Base-by-base conservation (phyloP, 768 basidiomycete genomes). In the Boletus coccyginus region DNA sequence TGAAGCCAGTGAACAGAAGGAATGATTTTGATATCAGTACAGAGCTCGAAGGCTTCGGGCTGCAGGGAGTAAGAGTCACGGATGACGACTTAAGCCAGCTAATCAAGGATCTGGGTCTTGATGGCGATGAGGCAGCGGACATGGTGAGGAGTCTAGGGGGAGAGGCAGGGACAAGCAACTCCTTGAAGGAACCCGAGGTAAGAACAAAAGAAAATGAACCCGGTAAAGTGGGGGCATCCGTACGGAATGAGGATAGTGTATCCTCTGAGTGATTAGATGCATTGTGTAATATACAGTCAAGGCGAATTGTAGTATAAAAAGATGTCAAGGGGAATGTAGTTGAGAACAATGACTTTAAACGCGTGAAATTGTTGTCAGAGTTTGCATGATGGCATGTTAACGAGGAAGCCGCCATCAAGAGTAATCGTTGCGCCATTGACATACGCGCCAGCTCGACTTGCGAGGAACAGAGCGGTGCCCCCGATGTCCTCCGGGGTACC, bases 41-140 rank as follows among this genome's bases (percentile, higher is more conserved):
- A 3, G 84, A 86, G 58, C 77, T 94, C 46, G 75, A 78, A 32
- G 90, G 86, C 11, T 86, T 78, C 61, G 89, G 89, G 13, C 66
- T 94, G 45, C 85, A 89, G 64, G 91, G 90, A 6, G 82, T 94
- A 24, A 83, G 83, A 61, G 86, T 87, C 24, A 89, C 90, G 5
- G 81, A 87, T 53, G 87, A 88, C 32, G 92, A 94, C 52, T 74
- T 94, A 60, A 71, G 71, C 57, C 81, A 84, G 57, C 73, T 94
- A 38, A 82, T 93, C 7, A 81, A 81, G 41, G 88, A 91, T 59
- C 77, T 94, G 27, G 90, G 91, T 14, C 76, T 94, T 24, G 84
- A 81, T 27, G 88, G 82, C 8, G 85, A 88, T 42, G 89, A 88
- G n/a, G 89, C 90, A 7, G 83, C 79, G 2, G 88, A 91, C 54